A percentile compares a stretch with the other conserved stretches of the same genome.
These are phyloP conservation scores for Tephrocybe sp. DNA, from an alignment of 768 basidiomycete species.

Conservation along the genomic window DNA sequence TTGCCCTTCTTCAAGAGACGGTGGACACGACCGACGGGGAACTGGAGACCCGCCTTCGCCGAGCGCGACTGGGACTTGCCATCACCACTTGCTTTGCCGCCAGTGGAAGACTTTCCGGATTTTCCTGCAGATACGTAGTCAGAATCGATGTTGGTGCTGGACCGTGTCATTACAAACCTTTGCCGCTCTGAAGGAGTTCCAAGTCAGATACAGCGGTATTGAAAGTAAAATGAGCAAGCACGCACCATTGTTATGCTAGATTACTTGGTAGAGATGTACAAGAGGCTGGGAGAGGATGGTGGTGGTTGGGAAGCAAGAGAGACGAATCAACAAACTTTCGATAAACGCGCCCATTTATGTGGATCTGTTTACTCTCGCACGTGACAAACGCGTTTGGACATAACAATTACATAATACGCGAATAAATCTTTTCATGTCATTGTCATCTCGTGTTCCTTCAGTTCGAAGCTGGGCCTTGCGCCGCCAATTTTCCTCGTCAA, in stretches of 20 bases:
- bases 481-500: slow-evolving; percentile 17
- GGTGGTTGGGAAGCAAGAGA: slow-evolving; percentile 33
- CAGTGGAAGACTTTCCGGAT: slow-evolving; percentile 66
- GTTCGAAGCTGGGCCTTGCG: slow-evolving; percentile 14
- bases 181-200: slow-evolving; percentile 31
- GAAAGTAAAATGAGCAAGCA: background rate
- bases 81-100: slow-evolving; percentile 58
- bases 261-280: slow-evolving; percentile 19
- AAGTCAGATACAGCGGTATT: slow-evolving; percentile 6
- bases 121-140: slow-evolving; percentile 30
- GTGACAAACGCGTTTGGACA: slow-evolving; percentile 6
- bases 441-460: slow-evolving; percentile 10
- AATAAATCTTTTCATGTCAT: slow-evolving; percentile 13
- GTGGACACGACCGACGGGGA: slow-evolving; percentile 93
- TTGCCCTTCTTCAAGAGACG: slow-evolving; percentile 85
- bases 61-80: slow-evolving; percentile 67
- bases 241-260: slow-evolving; percentile 24
- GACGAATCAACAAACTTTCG: slow-evolving; percentile 27
- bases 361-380: slow-evolving; percentile 22
- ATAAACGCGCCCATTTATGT: slow-evolving; percentile 42
- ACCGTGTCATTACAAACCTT: slow-evolving; percentile 24
- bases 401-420: background rate
- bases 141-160: slow-evolving; percentile 2
- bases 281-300: slow-evolving; percentile 23
- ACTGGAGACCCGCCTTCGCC: slow-evolving; percentile 75